Conservation (phyloP, 768 basidiomycete genomes). For the Phylloporus scabripes region DNA sequence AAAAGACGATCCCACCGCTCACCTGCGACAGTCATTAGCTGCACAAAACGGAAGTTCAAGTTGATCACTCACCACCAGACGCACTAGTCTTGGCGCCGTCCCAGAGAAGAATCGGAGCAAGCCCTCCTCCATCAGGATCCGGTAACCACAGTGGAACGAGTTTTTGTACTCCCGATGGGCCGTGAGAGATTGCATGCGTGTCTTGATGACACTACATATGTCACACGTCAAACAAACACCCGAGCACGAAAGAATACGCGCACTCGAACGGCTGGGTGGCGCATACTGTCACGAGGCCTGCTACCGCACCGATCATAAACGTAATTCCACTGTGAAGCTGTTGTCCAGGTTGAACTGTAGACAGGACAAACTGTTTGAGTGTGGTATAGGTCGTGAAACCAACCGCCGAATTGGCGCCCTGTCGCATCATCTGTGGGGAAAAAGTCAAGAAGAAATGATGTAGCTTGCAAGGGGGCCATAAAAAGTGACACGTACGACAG, state of each 20-base stretch:
- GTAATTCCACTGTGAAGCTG: constrained; percentile 82
- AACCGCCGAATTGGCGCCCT: constrained; percentile 96
- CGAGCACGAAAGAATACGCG: constrained; percentile 17
- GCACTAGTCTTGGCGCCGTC: constrained; percentile 81
- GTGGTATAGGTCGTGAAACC: constrained; percentile 94
- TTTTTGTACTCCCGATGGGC: constrained; percentile 84
- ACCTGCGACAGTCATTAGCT: constrained; percentile 41
- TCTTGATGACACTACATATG: constrained; percentile 79
- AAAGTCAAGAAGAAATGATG: no score
- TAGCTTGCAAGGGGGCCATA: not conserved
- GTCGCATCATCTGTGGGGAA: constrained; percentile 78
- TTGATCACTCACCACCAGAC: constrained; percentile 64
- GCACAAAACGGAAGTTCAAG: not conserved
- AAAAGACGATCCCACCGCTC: constrained; percentile 91
- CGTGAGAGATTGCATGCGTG: constrained; percentile 91
- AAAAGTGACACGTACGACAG: constrained; percentile 59
- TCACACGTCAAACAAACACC: not conserved
- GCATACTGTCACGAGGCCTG: constrained; percentile 93
- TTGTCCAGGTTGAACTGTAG: constrained; percentile 76
- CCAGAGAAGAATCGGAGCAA: constrained; percentile 93
- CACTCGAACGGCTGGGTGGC: constrained; percentile 82
- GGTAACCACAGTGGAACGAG: constrained; percentile 91
- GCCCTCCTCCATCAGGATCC: constrained; percentile 89
- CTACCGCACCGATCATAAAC: constrained; percentile 89
- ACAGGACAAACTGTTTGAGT: constrained; percentile 88